Base-by-base conservation (phyloP, 1,139 yeast genomes). In the Pichia sp. region DNA sequence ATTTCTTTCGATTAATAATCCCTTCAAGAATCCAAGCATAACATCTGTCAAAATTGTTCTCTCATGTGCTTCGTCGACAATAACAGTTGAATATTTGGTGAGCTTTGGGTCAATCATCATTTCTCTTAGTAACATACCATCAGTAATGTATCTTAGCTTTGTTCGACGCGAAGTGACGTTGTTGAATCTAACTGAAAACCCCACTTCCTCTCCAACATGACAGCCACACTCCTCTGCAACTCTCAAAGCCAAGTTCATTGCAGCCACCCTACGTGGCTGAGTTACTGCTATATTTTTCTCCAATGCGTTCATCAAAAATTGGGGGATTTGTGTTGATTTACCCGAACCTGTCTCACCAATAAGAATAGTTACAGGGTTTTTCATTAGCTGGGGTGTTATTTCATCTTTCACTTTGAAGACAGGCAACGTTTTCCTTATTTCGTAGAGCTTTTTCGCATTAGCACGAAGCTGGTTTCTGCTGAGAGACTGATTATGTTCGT, bases 321-420 rank as follows among this genome's bases (percentile, higher is more conserved):
- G 99, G 0, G 99, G 99, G 32, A 95, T 88, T 71, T 93, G 99
- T 0, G 99, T 93, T 4, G 99, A 93, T 68, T 93, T 93, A 74
- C 99, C 99, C 7, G 97, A 90, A 70, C 99, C 99, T 0, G 99
- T 93, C 63, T 93, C 98, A 70, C 99, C 99, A 66, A 93, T 87
- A 13, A 93, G 75, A 4, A 93, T 82, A 0, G 92, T 83, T 4
- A 90, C 95, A 59, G 79, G 84, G 63, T 85, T 80, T 10, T 72
- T 61, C 10, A 70, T 57, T 2, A 93, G 69, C 60, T 83, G 81
- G 13, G 78, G 73, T 57, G 87, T 66, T 30, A 93, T 80, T 54
- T 81, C 79, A 48, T 80, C 82, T 63, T 82, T 81, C 60, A 90
- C 90, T 60, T 80, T 84, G 68, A 78, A 90, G 41, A 92, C 87